Percentiles rank a stretch among this genome's conserved stretches.
Evolutionary conservation across 345 rosid species (phyloP).

Genomic region (Moricandia arvensis): DNA sequence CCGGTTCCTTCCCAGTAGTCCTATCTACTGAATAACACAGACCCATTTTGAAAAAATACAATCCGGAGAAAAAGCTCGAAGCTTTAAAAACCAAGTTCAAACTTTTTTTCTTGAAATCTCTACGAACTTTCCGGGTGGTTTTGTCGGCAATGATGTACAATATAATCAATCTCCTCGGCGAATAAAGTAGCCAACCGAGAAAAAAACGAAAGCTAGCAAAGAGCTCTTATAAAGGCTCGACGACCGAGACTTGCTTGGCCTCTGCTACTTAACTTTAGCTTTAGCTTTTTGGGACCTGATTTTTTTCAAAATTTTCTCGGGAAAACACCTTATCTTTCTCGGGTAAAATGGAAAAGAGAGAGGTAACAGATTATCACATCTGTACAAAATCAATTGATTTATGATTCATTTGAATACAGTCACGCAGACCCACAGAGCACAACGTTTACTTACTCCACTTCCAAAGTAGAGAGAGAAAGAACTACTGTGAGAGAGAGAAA

Average conservation of each 20-base stretch:
- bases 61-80: slow-evolving; percentile 8
- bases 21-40: slow-evolving; percentile 60
- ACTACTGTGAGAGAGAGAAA: not conserved
- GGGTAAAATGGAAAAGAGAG: not conserved
- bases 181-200: slow-evolving; percentile 12
- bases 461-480: not conserved
- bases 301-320: slow-evolving; percentile 22
- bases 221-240: not conserved
- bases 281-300: slow-evolving; percentile 16
- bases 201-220: slow-evolving; percentile 24
- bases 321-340: not conserved
- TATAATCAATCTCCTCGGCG: slow-evolving; percentile 9
- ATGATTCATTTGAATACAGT: slow-evolving; percentile 5
- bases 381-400: slow-evolving; percentile 7
- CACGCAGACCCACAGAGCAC: not conserved
- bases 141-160: slow-evolving; percentile 21
- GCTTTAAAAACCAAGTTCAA: not conserved
- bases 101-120: slow-evolving; percentile 5
- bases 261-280: slow-evolving; percentile 13
- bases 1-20: slow-evolving; percentile 39
- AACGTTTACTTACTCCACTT: slow-evolving; percentile 34
- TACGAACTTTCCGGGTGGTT: not conserved
- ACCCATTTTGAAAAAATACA: slow-evolving; percentile 49
- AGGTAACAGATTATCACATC: slow-evolving; percentile 16
- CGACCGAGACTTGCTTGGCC: slow-evolving; percentile 11